phyloP scores from a whole-genome alignment of 1,284 basidiomycete species.

The Leucoagaricus sp. region DNA sequence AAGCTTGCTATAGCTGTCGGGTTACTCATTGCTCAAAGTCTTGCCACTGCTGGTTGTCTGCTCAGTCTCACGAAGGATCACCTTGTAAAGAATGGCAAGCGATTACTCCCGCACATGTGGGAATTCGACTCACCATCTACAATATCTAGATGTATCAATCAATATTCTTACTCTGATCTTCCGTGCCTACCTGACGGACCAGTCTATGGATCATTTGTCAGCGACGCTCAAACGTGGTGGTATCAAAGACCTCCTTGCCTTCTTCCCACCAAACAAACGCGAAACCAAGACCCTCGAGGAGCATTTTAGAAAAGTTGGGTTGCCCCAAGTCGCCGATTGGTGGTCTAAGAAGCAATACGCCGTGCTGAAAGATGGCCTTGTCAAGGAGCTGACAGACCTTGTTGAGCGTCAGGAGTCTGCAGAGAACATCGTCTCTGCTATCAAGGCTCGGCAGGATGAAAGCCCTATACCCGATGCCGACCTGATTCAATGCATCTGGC shows the following conservation, averaged over 20 bases:
- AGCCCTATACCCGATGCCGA: constrained; percentile 80
- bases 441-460: constrained; percentile 71
- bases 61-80: constrained; percentile 90
- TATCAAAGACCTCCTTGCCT: constrained; percentile 82
- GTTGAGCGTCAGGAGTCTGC: constrained; percentile 61
- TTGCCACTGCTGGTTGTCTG: constrained; percentile 77
- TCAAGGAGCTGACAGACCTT: constrained; percentile 61
- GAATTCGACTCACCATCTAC: constrained; percentile 1
- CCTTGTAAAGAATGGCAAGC: constrained; percentile 87
- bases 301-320: constrained; percentile 81
- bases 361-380: constrained; percentile 69
- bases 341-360: constrained; percentile 86
- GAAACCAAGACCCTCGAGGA: constrained; percentile 75
- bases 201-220: constrained; percentile 86
- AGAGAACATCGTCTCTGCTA: constrained; percentile 67
- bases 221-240: constrained; percentile 78
- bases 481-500: constrained; percentile 88
- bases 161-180: constrained; percentile 80
- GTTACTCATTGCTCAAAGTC: constrained; percentile 80
- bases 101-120: constrained; percentile 23
- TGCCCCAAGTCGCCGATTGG: constrained; percentile 86
- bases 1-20: constrained; percentile 85
- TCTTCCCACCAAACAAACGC: constrained; percentile 86
- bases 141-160: constrained; percentile 67
- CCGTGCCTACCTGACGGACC: constrained; percentile 77